phyloP scores from a whole-genome alignment of 257 asterid species.

The Nemophila menziesii region DNA sequence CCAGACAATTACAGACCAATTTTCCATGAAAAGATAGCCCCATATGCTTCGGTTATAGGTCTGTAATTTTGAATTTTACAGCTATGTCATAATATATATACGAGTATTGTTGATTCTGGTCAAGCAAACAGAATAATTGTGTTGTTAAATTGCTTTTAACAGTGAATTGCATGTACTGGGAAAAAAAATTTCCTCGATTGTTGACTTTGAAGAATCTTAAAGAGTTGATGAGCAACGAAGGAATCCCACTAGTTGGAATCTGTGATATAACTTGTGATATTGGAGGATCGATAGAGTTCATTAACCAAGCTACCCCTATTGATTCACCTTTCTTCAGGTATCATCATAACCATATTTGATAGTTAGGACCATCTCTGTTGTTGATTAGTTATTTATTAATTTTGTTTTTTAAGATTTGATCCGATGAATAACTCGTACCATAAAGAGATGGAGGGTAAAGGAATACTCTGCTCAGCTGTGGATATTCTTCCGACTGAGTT shows the following conservation, averaged over 20 bases:
- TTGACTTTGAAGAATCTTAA: slow-evolving; percentile 58
- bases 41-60: slow-evolving; percentile 85
- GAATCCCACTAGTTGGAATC: slow-evolving; percentile 78
- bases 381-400: not conserved
- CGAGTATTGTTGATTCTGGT: not conserved
- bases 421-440: slow-evolving; percentile 58
- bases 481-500: slow-evolving; percentile 97
- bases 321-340: slow-evolving; percentile 97
- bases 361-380: no score
- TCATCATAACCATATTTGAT: slow-evolving; percentile 4
- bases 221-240: slow-evolving; percentile 46
- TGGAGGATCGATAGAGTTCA: slow-evolving; percentile 79
- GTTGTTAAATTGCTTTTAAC: slow-evolving; percentile 14
- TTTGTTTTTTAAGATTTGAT: slow-evolving; percentile 48
- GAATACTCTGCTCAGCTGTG: slow-evolving; percentile 77
- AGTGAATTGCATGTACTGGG: slow-evolving; percentile 99
- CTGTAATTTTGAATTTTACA: slow-evolving; percentile 17
- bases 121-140: no score
- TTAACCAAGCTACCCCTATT: slow-evolving; percentile 59
- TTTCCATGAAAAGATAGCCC: slow-evolving; percentile 82
- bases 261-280: slow-evolving; percentile 86
- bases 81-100: not conserved
- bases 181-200: slow-evolving; percentile 72
- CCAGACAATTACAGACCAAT: slow-evolving; percentile 70
- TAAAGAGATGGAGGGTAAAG: slow-evolving; percentile 67